A percentile compares a stretch with the other conserved stretches of the same genome.
Evolutionary conservation across 1,139 yeast genomes (phyloP).

Genomic region (Scheffersomyces illinoinensis): DNA sequence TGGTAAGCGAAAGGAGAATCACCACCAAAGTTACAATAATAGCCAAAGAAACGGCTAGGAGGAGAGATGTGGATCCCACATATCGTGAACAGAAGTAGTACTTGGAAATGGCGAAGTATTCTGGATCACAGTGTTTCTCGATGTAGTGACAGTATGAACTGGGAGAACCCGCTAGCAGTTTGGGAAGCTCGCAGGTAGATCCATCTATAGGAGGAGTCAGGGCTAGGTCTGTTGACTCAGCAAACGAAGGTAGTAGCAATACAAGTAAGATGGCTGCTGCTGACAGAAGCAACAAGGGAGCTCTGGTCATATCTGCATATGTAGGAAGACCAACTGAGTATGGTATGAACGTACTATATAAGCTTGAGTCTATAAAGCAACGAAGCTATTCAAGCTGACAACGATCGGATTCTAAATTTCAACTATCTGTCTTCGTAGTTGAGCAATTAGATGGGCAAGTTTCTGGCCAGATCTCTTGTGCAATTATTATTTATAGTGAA

Average conservation of each 20-base stretch:
- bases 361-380: not conserved
- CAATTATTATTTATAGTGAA: not conserved
- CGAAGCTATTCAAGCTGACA: not conserved
- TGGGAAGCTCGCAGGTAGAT: not conserved
- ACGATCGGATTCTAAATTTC: not conserved
- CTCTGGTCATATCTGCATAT: not conserved
- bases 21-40: slow-evolving; percentile 18
- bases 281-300: not conserved
- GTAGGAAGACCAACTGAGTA: not conserved
- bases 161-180: not conserved
- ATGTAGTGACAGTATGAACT: slow-evolving; percentile 20
- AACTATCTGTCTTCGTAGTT: not conserved
- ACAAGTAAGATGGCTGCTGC: not conserved
- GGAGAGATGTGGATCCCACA: slow-evolving; percentile 1
- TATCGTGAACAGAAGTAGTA: slow-evolving; percentile 26
- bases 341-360: not conserved
- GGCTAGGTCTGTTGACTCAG: not conserved
- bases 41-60: slow-evolving; percentile 14
- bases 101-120: slow-evolving; percentile 27
- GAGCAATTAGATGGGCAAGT: not conserved
- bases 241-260: not conserved
- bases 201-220: not conserved
- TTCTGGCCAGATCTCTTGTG: not conserved
- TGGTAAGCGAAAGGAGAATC: slow-evolving; percentile 28
- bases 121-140: slow-evolving; percentile 21